Evolutionary conservation across 2,329 filamentous ascomycete species (phyloP), one percentile per base, ranked within the genome.

Genomic region (Penicillium sp.): DNA sequence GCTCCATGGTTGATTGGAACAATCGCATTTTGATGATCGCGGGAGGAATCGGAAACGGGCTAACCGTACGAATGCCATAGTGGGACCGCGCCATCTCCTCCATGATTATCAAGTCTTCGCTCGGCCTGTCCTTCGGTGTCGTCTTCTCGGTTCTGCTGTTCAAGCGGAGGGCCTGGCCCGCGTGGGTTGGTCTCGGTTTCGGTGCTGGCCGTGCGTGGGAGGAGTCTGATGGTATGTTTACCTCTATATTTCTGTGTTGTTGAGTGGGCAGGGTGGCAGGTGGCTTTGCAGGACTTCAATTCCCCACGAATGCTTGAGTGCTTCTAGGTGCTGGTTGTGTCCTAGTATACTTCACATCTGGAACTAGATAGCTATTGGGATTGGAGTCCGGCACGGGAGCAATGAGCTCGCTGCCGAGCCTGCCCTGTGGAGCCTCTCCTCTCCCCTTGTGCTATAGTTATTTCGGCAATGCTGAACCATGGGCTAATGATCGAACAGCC

Each of bases 71-170:
- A 52, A 33, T 24, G 17, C 36, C 40, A 60, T 64, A 99, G 94
- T 99, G 94, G 94, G 94, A 99, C 75, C 93, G 90, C 79, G 97
- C 94, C 78, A 87, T 99, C 66, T 97, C 94, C 66, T 97, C 95
- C 71, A 85, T 97, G 76, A 85, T 99, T 72, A 95, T 99, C 82
- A 92, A 95, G 77, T 97, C 93, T 61, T 88, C 90, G 50, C 88
- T 99, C 75, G 94, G 94, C 69, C 89, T 97, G 72, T 91, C 89
- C 65, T 99, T 99, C 78, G 94, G 94, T 72, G 88, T 99, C 74
- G 90, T 99, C 78, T 97, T 99, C 82, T 97, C 94, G 56, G 92
- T 99, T 56, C 88, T 99, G 52, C 79, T 99, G 49, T 99, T 99
- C 85, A 96, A 96, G 84, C 89, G 95, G 76, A 88, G 94, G 79